Conservation (phyloP, 23 red algal genomes). For the Chondrus crispus region DNA sequence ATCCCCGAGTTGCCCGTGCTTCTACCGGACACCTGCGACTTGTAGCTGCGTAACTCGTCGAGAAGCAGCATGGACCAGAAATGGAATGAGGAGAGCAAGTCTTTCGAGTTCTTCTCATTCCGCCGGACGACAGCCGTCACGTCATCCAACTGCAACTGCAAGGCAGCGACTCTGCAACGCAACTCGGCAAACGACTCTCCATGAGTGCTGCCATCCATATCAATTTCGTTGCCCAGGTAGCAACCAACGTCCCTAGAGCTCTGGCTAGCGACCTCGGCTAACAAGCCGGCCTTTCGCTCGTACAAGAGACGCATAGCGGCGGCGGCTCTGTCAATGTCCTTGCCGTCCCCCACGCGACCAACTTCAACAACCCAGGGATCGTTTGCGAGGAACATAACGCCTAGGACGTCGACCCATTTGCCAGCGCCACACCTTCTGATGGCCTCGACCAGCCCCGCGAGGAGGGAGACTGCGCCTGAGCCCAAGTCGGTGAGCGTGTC, state of each 20-base stretch:
- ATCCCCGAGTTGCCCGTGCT: no score
- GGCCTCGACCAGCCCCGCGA: constrained; percentile 35
- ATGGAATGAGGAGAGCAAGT: constrained; percentile 51
- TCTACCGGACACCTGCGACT: background rate
- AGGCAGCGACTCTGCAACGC: constrained; percentile 40
- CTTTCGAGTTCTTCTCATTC: constrained; percentile 57
- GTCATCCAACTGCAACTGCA: constrained; percentile 56
- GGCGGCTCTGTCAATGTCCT: constrained; percentile 1
- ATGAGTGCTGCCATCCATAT: background rate
- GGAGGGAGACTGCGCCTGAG: constrained; percentile 26
- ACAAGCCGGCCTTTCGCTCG: background rate
- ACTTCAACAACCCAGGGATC: constrained; percentile 61
- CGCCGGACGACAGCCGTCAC: constrained; percentile 55
- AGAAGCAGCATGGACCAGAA: constrained; percentile 64
- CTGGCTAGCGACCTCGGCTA: background rate
- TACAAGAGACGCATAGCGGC: background rate
- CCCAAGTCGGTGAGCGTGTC: background rate
- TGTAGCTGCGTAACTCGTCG: constrained; percentile 54
- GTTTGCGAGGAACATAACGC: constrained; percentile 50
- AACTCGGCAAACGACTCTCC: constrained; percentile 52
- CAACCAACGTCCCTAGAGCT: no score
- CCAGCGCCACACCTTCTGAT: constrained; percentile 34
- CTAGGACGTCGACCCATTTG: constrained; percentile 20
- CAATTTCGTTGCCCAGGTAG: background rate
- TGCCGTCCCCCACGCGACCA: background rate